A percentile compares a stretch with the other conserved stretches of the same genome.
phyloP scores from a whole-genome alignment of 495 filamentous ascomycete genomes.

The Aspergillus ostianus region DNA sequence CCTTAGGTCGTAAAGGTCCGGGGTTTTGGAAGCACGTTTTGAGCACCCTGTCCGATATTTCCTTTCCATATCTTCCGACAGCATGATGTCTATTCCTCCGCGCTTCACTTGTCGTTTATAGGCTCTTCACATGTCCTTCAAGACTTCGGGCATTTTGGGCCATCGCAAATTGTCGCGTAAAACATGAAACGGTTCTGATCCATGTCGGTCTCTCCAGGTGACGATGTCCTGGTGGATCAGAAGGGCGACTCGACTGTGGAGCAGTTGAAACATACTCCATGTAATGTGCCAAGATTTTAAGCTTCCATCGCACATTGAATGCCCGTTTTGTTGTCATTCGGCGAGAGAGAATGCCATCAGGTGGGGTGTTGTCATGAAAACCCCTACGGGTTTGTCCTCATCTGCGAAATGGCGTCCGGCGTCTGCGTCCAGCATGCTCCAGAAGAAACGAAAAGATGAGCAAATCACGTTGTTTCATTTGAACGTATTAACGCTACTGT shows the following conservation, averaged over 20 bases:
- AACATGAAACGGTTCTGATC: not conserved
- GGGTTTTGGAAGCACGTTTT: not conserved
- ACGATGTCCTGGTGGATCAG: not conserved
- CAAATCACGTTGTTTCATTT: too few relatives aligned
- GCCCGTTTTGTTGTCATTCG: too few relatives aligned
- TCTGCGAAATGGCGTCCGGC: not conserved
- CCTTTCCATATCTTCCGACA: not conserved
- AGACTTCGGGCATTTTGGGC: not conserved
- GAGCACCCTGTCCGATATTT: not conserved
- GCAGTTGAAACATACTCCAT: too few relatives aligned
- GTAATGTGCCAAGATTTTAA: too few relatives aligned
- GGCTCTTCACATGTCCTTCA: not conserved
- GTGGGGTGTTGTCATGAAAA: too few relatives aligned
- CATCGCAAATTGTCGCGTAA: not conserved
- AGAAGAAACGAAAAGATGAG: too few relatives aligned
- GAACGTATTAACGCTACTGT: too few relatives aligned
- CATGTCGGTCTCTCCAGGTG: too few relatives aligned
- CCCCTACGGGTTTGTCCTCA: not conserved
- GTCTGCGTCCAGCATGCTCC: too few relatives aligned
- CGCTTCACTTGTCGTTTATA: not conserved
- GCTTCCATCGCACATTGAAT: too few relatives aligned
- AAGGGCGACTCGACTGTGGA: not conserved
- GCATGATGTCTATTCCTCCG: not conserved
- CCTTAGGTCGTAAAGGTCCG: not conserved
- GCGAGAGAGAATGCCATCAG: too few relatives aligned